Conservation (phyloP, 2,329 filamentous ascomycete genomes). For the Diplodia scrobiculata region DNA sequence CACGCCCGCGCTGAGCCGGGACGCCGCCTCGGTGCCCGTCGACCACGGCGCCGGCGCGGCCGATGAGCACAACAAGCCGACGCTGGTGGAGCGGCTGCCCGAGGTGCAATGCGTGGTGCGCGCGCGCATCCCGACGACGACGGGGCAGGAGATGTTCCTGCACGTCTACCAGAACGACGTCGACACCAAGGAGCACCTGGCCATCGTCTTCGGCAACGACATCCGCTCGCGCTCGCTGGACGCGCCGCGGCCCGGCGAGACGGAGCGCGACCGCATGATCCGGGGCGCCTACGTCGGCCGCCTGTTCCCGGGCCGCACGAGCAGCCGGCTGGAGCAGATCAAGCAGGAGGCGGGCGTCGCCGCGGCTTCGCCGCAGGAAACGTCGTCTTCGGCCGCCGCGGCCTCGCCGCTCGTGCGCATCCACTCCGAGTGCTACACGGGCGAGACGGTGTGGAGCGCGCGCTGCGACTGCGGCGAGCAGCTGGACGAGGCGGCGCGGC, state of each 20-base stretch:
- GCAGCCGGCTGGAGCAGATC: constrained; percentile 64
- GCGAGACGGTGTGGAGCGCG: constrained; percentile 97
- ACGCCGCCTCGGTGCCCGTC: constrained; percentile 49
- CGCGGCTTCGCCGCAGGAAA: not conserved
- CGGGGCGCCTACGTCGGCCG: constrained; percentile 88
- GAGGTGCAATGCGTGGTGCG: constrained; percentile 91
- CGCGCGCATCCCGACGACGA: constrained; percentile 89
- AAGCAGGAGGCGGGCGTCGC: constrained; percentile 42
- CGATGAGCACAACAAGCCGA: constrained; percentile 50
- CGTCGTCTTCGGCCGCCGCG: too few relatives aligned
- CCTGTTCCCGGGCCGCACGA: constrained; percentile 80
- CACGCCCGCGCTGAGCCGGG: constrained; percentile 39
- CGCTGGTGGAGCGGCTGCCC: constrained; percentile 73
- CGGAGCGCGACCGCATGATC: constrained; percentile 88
- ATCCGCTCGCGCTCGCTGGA: constrained; percentile 76
- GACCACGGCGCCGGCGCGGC: constrained; percentile 38
- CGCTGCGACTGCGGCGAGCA: constrained; percentile 98
- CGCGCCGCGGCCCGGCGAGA: constrained; percentile 71
- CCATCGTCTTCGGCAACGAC: constrained; percentile 89
- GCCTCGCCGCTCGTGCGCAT: constrained; percentile 80
- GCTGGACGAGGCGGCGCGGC: constrained; percentile 87
- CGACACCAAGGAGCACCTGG: constrained; percentile 93
- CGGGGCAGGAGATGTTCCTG: constrained; percentile 92
- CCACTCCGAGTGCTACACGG: constrained; percentile 97
- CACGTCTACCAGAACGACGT: constrained; percentile 91